Conservation (phyloP, 2,329 filamentous ascomycete species). For the Ceratocystis papillata region DNA sequence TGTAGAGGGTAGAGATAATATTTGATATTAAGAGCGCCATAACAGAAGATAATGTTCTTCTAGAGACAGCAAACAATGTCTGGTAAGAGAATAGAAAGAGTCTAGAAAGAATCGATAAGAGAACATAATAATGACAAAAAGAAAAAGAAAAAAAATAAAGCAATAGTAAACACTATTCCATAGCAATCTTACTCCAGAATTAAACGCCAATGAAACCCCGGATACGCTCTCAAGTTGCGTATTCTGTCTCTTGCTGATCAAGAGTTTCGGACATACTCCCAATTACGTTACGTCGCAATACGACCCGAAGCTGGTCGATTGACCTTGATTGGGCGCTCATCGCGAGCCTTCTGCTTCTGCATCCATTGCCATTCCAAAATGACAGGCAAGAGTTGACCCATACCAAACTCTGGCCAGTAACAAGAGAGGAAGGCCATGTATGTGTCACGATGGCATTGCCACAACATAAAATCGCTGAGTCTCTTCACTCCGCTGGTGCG, state of each 20-base stretch:
- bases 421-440: conserved; percentile 87
- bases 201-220: conserved; percentile 10
- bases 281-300: conserved; percentile 19
- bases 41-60: no score
- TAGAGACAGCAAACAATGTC: conserved; percentile 1
- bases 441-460: conserved; percentile 90
- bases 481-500: conserved; percentile 87
- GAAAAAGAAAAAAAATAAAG: not conserved
- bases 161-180: not conserved
- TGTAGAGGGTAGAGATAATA: no score
- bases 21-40: no score
- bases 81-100: not conserved
- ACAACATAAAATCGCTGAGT: conserved; percentile 95
- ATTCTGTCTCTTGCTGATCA: not conserved
- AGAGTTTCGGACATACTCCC: not conserved
- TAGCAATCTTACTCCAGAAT: not conserved
- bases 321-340: conserved; percentile 37
- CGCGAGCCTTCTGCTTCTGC: conserved; percentile 46
- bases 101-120: not conserved
- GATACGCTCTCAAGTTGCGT: not conserved
- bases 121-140: not conserved
- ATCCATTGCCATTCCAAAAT: conserved; percentile 78
- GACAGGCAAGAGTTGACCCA: conserved; percentile 87
- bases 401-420: conserved; percentile 90
- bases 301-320: conserved; percentile 25